phyloP scores from a whole-genome alignment of 2,329 filamentous ascomycete genomes.

The Xylariaceae sp. region DNA sequence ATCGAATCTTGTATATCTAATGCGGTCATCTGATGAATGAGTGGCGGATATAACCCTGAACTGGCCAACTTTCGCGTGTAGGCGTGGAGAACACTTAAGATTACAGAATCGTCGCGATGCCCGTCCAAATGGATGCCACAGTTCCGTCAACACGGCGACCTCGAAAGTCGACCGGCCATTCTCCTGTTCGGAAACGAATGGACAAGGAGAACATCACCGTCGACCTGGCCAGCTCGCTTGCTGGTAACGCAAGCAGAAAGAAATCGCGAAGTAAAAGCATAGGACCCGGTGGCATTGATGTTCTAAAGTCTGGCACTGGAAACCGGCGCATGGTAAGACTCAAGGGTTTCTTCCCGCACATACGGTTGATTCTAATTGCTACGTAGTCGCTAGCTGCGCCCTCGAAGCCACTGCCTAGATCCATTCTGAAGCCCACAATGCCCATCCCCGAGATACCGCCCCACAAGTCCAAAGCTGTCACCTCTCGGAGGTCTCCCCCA shows the following conservation, averaged over 20 bases:
- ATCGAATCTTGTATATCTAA: conserved; percentile 2
- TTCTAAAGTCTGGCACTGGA: conserved; percentile 66
- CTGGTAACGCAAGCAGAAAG: conserved; percentile 44
- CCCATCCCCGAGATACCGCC: conserved; percentile 63
- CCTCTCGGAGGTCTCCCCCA: conserved; percentile 41
- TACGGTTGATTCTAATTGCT: conserved; percentile 4
- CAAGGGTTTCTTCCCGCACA: too few relatives aligned
- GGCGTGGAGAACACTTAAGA: background rate
- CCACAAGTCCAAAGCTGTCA: conserved; percentile 52
- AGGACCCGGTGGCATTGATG: conserved; percentile 83
- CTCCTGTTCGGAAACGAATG: conserved; percentile 46
- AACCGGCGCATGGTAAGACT: conserved; percentile 77
- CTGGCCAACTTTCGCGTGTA: conserved; percentile 2
- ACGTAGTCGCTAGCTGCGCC: conserved; percentile 51
- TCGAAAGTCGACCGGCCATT: conserved; percentile 67
- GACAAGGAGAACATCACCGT: conserved; percentile 77
- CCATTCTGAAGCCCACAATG: conserved; percentile 77
- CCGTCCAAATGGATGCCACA: conserved; percentile 40
- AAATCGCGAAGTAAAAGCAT: conserved; percentile 94
- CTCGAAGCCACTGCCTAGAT: conserved; percentile 49
- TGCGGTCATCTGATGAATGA: conserved; percentile 15
- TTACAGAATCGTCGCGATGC: conserved; percentile 30
- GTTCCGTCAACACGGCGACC: conserved; percentile 51
- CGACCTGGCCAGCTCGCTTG: conserved; percentile 52
- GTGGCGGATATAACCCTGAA: background rate